Evolutionary conservation across 306 rosid species (phyloP), one percentile per base, ranked within the genome.

Genomic region (Cicer cuneatum): DNA sequence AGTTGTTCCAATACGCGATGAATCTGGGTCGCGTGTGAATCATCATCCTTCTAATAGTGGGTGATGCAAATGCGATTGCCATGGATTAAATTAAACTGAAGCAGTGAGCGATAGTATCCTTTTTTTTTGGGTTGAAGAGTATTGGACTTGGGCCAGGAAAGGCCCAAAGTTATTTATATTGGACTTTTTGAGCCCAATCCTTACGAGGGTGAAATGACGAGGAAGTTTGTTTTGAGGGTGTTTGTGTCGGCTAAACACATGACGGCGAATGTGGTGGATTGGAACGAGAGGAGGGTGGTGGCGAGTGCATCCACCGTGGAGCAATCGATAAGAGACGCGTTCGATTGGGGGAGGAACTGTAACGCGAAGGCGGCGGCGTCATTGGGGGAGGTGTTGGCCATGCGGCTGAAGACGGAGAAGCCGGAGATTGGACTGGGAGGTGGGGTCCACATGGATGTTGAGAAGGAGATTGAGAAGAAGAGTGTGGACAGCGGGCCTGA

Each of bases 401-500:
- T 84, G 85, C 73, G 87, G 76, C 79, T 84, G 81, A 84, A 63
- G 81, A 70, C 73, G 73, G 85, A 81, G 83, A 85, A 69, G 69
- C 69, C 81, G 51, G 70, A 10, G 57, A 58, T 81, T 5, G 83
- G 83, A 12, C 13, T 38, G 1, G 84, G 82, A 47, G 61, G 85
- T 72, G 59, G 74, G 69, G 83, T 73, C 83, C 71, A 85, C 78
- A 54, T 89, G 53, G 66, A 84, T 43, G 73, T 84, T 59, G 83
- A 87, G 79, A 67, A 63, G 15, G 87, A 87, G 85, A 80, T 88
- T 73, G 74, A 87, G 78, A 73, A 70, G 11, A 82, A 89, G 82
- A 83, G 63, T 65, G 10, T 19, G 11, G 56, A 64, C 33, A 33
- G 42, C 14, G 69, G 64, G 7, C 60, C 57, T 2, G 72, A 48